Evolutionary conservation across 495 filamentous ascomycete genomes (phyloP).

Genomic region (Hypoxylon perforatum): DNA sequence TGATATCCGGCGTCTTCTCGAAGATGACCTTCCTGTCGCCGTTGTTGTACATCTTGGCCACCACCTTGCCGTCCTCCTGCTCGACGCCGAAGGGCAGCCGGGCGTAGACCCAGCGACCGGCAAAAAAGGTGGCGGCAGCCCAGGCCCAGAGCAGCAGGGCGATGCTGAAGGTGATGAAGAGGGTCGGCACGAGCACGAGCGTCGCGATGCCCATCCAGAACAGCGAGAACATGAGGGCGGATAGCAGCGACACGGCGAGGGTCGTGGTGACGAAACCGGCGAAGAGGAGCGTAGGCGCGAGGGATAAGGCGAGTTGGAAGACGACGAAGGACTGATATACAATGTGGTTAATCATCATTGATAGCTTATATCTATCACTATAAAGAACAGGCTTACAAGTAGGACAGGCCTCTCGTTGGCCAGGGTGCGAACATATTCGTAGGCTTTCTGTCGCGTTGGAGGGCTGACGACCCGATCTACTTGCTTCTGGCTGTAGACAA

Average conservation of each 20-base stretch:
- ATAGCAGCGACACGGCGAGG: conserved; percentile 64
- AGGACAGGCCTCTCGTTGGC: conserved; percentile 47
- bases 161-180: conserved; percentile 67
- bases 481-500: conserved; percentile 47
- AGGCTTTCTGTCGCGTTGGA: conserved; percentile 44
- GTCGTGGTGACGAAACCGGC: conserved; percentile 65
- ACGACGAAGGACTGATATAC: conserved; percentile 64
- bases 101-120: conserved; percentile 61
- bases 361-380: neutral
- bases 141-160: conserved; percentile 72
- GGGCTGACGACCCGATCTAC: conserved; percentile 51
- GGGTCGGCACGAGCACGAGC: conserved; percentile 69
- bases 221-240: conserved; percentile 68
- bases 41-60: conserved; percentile 1
- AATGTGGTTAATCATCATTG: neutral
- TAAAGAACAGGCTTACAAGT: conserved; percentile 43
- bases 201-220: conserved; percentile 72
- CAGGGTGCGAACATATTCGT: conserved; percentile 33
- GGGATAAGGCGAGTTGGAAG: conserved; percentile 65
- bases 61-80: conserved; percentile 23
- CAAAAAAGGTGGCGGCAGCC: conserved; percentile 66
- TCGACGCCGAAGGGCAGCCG: conserved; percentile 39
- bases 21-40: conserved; percentile 39
- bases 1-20: conserved; percentile 25
- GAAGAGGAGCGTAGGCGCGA: conserved; percentile 72